Evolutionary conservation across 2,329 filamentous ascomycete genomes (phyloP), one percentile per base, ranked within the genome.

Genomic region (Penicillium sp.): DNA sequence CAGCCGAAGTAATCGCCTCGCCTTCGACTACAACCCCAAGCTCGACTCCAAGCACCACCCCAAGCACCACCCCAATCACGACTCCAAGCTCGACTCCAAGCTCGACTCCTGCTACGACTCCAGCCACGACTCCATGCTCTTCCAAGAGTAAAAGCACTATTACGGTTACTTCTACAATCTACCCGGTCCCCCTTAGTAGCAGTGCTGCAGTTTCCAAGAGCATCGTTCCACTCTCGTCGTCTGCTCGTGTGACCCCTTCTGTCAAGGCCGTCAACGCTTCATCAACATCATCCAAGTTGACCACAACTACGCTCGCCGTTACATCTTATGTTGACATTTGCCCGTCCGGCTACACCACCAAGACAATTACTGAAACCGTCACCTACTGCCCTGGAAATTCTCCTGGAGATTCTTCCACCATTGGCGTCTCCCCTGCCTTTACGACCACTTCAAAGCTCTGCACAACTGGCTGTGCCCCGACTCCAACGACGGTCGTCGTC

Each of bases 291-390:
- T 56, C 57, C 23, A 56, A 54, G n/a, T 21, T 52, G 57, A 72
- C 66, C 5, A 65, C 66, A 38, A 74, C 72, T 9, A 73, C 72
- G 12, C 60, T 74, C 18, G 68, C 74, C 50, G 64, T 68, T 35
- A 77, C 74, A 30, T 72, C 71, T 18, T 76, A 76, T 59, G 67
- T 69, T 7, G 69, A 72, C 51, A 71, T 77, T 60, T 76, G 74
- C 57, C 70, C 74, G 3, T 74, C 72, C 24, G 74, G 75, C 5
- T 75, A 72, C 61, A 75, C 70, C 38, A 75, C 71, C 5, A 66
- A 74, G 49, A 74, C 70, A 2, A 70, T 69, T 3, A 72, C 71
- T 0, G 66, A 69, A 46, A 75, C 73, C 9, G 72, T 70, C 16
- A 72, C 67, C 4, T 68, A 70, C 52, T 74, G 70, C 59, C 70